phyloP scores from a whole-genome alignment of 225 moss, liverwort and hornwort species.

The Antitrichia curtipendula region DNA sequence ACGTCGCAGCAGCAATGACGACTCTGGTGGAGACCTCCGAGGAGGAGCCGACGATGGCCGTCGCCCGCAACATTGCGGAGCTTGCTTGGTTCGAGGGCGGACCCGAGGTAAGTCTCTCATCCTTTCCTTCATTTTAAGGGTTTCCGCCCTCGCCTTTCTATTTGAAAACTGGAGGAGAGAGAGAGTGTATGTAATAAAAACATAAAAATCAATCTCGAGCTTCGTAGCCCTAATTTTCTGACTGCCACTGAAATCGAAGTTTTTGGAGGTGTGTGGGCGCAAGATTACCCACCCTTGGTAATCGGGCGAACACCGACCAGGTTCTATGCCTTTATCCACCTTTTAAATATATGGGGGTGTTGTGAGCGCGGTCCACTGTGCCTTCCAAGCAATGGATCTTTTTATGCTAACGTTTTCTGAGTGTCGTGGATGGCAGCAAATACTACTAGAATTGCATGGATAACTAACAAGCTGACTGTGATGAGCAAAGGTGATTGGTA shows the following conservation, averaged over 20 bases:
- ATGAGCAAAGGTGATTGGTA: too few species aligned
- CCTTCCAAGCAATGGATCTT: too few species aligned
- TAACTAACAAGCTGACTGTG: too few species aligned
- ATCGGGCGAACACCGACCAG: too few species aligned
- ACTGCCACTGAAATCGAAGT: neutral
- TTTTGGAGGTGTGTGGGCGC: too few species aligned
- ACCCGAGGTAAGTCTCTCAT: slow-evolving; percentile 43
- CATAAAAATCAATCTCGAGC: neutral
- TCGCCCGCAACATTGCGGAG: slow-evolving; percentile 76
- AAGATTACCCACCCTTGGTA: too few species aligned
- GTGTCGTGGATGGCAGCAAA: too few species aligned
- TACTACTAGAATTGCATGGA: too few species aligned
- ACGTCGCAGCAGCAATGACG: slow-evolving; percentile 37
- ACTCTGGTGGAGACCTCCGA: slow-evolving; percentile 91
- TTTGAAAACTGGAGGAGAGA: neutral
- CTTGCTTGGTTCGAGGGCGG: slow-evolving; percentile 89
- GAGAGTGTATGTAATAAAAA: neutral
- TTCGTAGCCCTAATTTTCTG: neutral
- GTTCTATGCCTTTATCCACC: too few species aligned
- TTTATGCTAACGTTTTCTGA: too few species aligned
- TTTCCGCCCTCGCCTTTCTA: neutral
- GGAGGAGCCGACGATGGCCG: slow-evolving; percentile 90
- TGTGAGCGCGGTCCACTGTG: too few species aligned
- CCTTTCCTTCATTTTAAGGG: neutral
- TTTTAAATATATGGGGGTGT: too few species aligned